Evolutionary conservation across 305 asterid genomes (phyloP), one percentile per base, ranked within the genome.

Genomic region (Ajuga reptans): DNA sequence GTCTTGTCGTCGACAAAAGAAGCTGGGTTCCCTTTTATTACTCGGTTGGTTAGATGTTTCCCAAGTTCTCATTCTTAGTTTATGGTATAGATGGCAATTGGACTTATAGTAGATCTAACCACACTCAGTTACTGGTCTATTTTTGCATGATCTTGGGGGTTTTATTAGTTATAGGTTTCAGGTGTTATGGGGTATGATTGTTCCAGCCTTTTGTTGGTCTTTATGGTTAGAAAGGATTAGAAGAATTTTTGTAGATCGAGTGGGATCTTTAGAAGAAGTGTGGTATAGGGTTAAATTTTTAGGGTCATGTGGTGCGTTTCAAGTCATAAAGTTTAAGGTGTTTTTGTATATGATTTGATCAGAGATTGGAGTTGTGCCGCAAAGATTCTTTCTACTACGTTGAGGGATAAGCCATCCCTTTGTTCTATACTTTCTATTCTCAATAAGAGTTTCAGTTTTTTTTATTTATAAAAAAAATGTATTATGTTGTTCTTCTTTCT

Each of bases 21-120:
- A 39, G 66, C 27, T 57, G 34, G 17, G 73, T 27, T 56, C 46
- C 3, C 12, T 31, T 39, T 66, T 12, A 41, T 31, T 31, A 46
- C 33, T 29, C 69, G 45, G 56, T 43, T 71, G 59, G 62, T 56
- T 52, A 10, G 43, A 56, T 47, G 54, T 51, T 53, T 64, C 72
- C 36, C 34, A 4, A 8, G 27, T 41, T 33, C 45, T 0, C 45
- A 39, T 7, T 8, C 45, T 7, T 39, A 7, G 45, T 39, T 39
- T 39, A 7, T 39, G n/a, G 45, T 7, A 7, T 0, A 9, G 45
- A 1, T 39, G 1, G 45, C 45, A 8, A 11, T 7, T 39, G 45
- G 45, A 39, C 11, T 39, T 39, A 39, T 11, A 39, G n/a, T 39
- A 8, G 45, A 8, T 8, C 7, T 39, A 6, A 39, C n/a, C 8